These are phyloP conservation scores for Pharnaceum exiguum DNA, from an alignment of 148 eudicot genomes.

Conservation along the genomic window DNA sequence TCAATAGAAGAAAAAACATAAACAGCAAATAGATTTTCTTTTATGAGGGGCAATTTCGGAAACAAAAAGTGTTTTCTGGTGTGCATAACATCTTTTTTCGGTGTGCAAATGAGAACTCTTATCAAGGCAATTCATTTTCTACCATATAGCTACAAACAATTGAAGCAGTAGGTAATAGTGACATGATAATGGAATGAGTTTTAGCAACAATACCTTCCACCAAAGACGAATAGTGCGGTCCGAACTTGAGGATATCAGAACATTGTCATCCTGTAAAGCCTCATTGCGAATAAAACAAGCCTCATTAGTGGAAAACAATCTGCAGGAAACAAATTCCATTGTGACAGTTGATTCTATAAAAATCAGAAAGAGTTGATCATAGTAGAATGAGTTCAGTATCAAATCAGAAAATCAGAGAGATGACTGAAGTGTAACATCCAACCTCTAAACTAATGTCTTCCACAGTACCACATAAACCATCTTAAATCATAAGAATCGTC, in stretches of 20 bases:
- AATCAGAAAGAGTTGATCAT: no score
- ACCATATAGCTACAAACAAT: neutral
- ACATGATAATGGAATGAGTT: no score
- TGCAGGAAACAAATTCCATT: conserved; percentile 21
- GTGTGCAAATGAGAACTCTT: no score
- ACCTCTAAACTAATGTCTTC: neutral
- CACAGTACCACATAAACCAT: neutral
- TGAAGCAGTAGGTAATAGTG: neutral
- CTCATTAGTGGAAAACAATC: conserved; percentile 46
- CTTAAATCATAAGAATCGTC: neutral
- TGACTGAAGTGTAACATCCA: neutral
- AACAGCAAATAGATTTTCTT: no score
- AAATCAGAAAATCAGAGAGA: neutral
- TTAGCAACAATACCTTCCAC: conserved; percentile 63
- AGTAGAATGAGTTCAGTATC: neutral
- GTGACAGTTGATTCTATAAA: no score
- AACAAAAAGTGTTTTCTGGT: no score
- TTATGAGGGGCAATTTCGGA: no score
- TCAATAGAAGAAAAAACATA: no score
- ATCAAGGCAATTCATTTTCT: neutral
- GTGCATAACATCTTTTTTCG: no score
- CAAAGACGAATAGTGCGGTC: conserved; percentile 73
- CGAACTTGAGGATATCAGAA: conserved; percentile 64
- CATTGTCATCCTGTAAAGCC: conserved; percentile 33
- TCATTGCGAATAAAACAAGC: conserved; percentile 35